Conservation (phyloP, 2,329 filamentous ascomycete genomes). For the Calonectria pauciramosa region DNA sequence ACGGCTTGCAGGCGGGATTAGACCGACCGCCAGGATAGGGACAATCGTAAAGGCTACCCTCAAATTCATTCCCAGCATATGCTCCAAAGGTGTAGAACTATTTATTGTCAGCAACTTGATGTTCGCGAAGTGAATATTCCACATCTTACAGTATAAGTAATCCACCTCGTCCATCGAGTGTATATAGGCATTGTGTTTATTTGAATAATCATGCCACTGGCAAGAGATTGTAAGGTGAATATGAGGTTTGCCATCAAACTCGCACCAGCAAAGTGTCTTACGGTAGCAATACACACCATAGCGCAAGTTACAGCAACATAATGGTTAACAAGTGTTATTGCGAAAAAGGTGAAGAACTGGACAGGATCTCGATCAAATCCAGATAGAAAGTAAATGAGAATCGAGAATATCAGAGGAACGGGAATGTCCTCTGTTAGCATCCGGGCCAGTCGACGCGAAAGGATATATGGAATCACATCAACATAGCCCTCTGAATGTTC, state of each 20-base stretch:
- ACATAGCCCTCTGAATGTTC: slow-evolving; percentile 80
- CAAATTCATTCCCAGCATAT: slow-evolving; percentile 78
- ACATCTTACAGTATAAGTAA: slow-evolving; percentile 65
- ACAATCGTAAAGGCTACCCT: slow-evolving; percentile 79
- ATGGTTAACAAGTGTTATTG: slow-evolving; percentile 75
- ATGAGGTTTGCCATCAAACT: slow-evolving; percentile 78
- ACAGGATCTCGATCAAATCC: slow-evolving; percentile 73
- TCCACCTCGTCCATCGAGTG: slow-evolving; percentile 80
- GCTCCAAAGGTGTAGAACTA: slow-evolving; percentile 79
- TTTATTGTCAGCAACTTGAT: neutral
- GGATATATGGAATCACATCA: slow-evolving; percentile 75
- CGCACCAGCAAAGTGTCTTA: slow-evolving; percentile 76
- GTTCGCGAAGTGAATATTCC: neutral
- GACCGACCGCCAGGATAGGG: slow-evolving; percentile 69
- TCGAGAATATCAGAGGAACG: slow-evolving; percentile 76
- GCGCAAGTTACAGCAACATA: slow-evolving; percentile 81
- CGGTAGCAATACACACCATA: slow-evolving; percentile 73
- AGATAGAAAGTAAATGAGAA: slow-evolving; percentile 82
- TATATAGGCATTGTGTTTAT: slow-evolving; percentile 79
- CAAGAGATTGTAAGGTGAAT: slow-evolving; percentile 80
- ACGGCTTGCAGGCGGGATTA: slow-evolving; percentile 75
- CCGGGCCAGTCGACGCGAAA: slow-evolving; percentile 78
- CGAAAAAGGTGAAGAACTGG: slow-evolving; percentile 79
- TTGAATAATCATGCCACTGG: slow-evolving; percentile 82
- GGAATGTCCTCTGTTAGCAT: slow-evolving; percentile 79